These are phyloP conservation scores for Azolla pinnata DNA, from an alignment of 75 land plant species.

Conservation along the genomic window DNA sequence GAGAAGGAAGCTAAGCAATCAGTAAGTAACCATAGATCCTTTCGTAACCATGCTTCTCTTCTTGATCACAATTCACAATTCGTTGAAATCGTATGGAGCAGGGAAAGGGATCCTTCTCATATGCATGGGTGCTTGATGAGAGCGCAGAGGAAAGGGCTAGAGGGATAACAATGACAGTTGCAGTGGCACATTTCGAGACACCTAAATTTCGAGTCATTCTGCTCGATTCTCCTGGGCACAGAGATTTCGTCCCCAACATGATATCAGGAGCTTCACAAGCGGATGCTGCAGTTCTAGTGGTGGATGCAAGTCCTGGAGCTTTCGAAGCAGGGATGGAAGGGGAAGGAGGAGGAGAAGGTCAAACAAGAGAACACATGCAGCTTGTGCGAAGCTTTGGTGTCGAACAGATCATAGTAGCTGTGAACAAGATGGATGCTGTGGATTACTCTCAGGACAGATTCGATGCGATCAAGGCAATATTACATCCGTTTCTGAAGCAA, in stretches of 20 bases:
- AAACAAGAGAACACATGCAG: slow-evolving; percentile 90
- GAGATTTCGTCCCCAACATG: slow-evolving; percentile 98
- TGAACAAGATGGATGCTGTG: slow-evolving; percentile 90
- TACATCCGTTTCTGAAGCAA: slow-evolving; percentile 59
- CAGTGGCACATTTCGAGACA: slow-evolving; percentile 83
- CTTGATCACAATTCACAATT: neutral
- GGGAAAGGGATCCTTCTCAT: slow-evolving; percentile 98
- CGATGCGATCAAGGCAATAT: slow-evolving; percentile 52
- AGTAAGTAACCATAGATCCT: slow-evolving; percentile 25
- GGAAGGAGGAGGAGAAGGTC: slow-evolving; percentile 50
- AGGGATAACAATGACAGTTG: slow-evolving; percentile 96
- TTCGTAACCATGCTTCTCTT: neutral
- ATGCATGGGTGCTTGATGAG: slow-evolving; percentile 98
- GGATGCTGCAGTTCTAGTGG: slow-evolving; percentile 92
- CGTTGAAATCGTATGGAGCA: slow-evolving; percentile 27
- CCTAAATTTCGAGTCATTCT: slow-evolving; percentile 63
- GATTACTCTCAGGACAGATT: slow-evolving; percentile 74
- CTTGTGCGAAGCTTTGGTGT: slow-evolving; percentile 91
- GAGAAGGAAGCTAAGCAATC: slow-evolving; percentile 76
- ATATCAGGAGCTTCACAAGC: slow-evolving; percentile 98
- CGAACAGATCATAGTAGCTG: slow-evolving; percentile 77
- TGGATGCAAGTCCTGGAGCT: slow-evolving; percentile 85
- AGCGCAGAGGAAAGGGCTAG: slow-evolving; percentile 90
- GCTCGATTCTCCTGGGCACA: slow-evolving; percentile 96
- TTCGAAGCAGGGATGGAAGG: slow-evolving; percentile 92